Evolutionary conservation across 805 yeast species (phyloP).

Genomic region (Blastobotrys chiropterorum): DNA sequence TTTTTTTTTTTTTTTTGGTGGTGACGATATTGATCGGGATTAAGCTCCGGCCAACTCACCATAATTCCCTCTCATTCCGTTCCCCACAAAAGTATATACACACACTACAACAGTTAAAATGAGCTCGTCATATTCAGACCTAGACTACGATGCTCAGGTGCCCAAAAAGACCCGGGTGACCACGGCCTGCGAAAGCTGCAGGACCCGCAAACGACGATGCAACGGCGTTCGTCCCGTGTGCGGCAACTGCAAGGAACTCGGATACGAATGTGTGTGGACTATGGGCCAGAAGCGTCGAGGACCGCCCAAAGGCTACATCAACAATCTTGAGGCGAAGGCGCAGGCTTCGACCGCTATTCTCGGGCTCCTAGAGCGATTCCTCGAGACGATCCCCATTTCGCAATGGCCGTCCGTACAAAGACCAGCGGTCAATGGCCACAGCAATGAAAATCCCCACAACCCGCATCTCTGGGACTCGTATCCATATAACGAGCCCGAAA

Average conservation of each 20-base stretch:
- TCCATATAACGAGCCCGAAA: no score
- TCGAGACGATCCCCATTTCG: neutral
- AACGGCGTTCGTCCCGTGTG: slow-evolving; percentile 3
- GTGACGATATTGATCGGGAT: no score
- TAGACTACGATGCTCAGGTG: neutral
- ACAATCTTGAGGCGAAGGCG: slow-evolving; percentile 1
- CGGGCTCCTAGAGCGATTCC: neutral
- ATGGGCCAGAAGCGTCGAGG: slow-evolving; percentile 1
- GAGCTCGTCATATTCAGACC: no score
- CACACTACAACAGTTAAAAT: no score
- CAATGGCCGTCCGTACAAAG: no score
- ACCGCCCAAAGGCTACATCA: slow-evolving; percentile 5
- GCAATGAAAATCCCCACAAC: no score
- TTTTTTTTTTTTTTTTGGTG: no score
- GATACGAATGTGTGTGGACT: slow-evolving; percentile 1
- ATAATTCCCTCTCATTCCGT: no score
- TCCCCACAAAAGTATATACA: no score
- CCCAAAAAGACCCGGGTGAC: slow-evolving; percentile 1
- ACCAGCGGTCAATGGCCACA: no score
- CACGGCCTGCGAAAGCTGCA: slow-evolving; percentile 1
- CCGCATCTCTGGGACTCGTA: no score
- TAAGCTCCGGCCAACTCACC: no score
- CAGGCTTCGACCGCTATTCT: neutral
- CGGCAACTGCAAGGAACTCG: slow-evolving; percentile 1
- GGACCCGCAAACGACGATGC: slow-evolving; percentile 5